Conservation (phyloP, 2,329 filamentous ascomycete genomes). For the Samsoniella hepiali region DNA sequence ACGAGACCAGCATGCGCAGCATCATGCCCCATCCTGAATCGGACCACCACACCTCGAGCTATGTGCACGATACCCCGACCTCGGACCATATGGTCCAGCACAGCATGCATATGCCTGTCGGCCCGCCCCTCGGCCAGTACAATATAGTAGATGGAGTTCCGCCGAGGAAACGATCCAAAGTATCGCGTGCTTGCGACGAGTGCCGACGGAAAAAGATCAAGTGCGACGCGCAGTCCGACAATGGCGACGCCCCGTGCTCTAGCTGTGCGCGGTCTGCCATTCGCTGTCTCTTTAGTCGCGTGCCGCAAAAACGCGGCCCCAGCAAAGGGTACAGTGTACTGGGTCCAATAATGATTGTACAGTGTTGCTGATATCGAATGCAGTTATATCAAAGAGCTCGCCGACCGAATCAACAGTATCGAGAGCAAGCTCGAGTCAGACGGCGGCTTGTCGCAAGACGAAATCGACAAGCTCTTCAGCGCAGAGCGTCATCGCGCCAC, state of each 20-base stretch:
- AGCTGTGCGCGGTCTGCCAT: constrained; percentile 76
- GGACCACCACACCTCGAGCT: constrained; percentile 36
- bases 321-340: constrained; percentile 69
- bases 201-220: constrained; percentile 87
- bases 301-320: constrained; percentile 83
- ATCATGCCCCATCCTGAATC: constrained; percentile 43
- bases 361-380: not conserved
- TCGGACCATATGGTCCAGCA: constrained; percentile 37
- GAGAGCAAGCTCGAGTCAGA: constrained; percentile 70
- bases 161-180: constrained; percentile 76
- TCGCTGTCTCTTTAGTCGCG: constrained; percentile 79
- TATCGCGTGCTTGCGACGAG: constrained; percentile 85
- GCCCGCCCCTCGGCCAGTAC: constrained; percentile 33
- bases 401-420: constrained; percentile 77
- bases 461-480: constrained; percentile 43
- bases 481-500: constrained; percentile 33
- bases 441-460: constrained; percentile 40
- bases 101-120: constrained; percentile 36
- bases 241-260: constrained; percentile 69
- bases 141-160: constrained; percentile 56
- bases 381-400: constrained; percentile 88
- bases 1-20: constrained; percentile 42
- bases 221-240: constrained; percentile 77
- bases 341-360: no score
- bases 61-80: constrained; percentile 37